Base-by-base conservation (phyloP, 805 yeast species). In the Pichia kluyveri region DNA sequence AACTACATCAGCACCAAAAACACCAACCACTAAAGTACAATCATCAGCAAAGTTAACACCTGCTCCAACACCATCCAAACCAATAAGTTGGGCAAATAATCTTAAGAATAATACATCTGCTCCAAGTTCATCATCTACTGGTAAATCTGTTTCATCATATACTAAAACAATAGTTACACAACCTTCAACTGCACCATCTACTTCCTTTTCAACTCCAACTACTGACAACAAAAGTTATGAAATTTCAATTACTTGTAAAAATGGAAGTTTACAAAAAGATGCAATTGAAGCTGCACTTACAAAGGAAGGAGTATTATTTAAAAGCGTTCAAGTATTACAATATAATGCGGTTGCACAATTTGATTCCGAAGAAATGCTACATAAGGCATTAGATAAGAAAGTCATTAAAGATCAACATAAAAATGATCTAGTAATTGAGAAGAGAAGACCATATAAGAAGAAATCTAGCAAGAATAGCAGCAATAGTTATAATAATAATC, bases 311-410 rank as follows among this genome's bases (percentile, higher is more conserved):
- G 8, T 30, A 30, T 30, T 14, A 9, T 30, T 30, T 8, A 30
- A 4, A 10, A 12, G 7, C 14, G 32, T 30, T 12, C 1, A 5
- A 7, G 32, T 30, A 30, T 19, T 19, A 30, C 14, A 12, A 12
- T 6, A 31, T 17, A 41, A 38, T 41, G 51, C 47, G 12, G 34
- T 48, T 44, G 47, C 44, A 14, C 45, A 37, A 19, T 48, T 48
- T 11, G 12, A 19, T 8, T 31, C 41, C 12, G 27, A 38, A 15
- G 41, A 48, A 17, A 47, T 44, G 2, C 48, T 38, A 31, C 19
- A 19, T 4, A 48, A 36, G 38, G 47, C 48, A 1, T 38, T 48
- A 5, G 17, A 40, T 27, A 40, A 40, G n/a, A 15, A 17, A 27
- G 27, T 19, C 1, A 17, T 40, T 9, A 40, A 40, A 10, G 32